These are phyloP conservation scores for Petunia hybrid DNA, from an alignment of 305 asterid species.

Conservation along the genomic window DNA sequence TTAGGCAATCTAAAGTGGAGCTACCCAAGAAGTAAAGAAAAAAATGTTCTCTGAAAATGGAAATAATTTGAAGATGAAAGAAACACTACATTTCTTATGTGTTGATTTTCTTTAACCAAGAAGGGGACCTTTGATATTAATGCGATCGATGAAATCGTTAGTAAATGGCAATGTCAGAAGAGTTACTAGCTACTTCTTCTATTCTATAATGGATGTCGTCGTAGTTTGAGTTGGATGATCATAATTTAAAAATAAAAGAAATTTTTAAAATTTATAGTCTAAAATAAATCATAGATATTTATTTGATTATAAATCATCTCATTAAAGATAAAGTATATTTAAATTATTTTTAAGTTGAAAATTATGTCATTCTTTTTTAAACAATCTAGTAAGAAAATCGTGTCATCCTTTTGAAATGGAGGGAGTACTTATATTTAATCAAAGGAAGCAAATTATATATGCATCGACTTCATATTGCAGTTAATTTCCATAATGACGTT, in stretches of 20 bases:
- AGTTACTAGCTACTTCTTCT: neutral
- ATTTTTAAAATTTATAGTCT: too few relatives aligned
- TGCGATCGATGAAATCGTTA: neutral
- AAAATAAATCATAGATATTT: too few relatives aligned
- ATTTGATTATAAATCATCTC: too few relatives aligned
- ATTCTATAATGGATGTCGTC: too few relatives aligned
- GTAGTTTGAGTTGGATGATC: too few relatives aligned
- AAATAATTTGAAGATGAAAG: neutral
- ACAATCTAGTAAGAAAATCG: too few relatives aligned
- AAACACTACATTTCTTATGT: neutral
- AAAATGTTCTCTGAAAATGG: neutral
- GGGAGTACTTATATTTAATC: neutral
- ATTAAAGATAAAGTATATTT: too few relatives aligned
- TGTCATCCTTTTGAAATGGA: too few relatives aligned
- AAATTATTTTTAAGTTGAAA: too few relatives aligned
- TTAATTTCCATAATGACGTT: too few relatives aligned
- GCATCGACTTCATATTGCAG: neutral
- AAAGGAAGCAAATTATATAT: neutral
- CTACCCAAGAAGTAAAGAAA: neutral
- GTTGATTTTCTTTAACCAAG: neutral
- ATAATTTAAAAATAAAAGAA: too few relatives aligned
- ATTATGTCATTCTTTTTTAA: too few relatives aligned
- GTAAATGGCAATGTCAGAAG: neutral
- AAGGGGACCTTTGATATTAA: slow-evolving; percentile 11
- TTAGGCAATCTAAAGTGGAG: neutral